Evolutionary conservation across 352 stramenopile species (phyloP), one percentile per base, ranked within the genome.

Genomic region (Phytophthora uliginosa): DNA sequence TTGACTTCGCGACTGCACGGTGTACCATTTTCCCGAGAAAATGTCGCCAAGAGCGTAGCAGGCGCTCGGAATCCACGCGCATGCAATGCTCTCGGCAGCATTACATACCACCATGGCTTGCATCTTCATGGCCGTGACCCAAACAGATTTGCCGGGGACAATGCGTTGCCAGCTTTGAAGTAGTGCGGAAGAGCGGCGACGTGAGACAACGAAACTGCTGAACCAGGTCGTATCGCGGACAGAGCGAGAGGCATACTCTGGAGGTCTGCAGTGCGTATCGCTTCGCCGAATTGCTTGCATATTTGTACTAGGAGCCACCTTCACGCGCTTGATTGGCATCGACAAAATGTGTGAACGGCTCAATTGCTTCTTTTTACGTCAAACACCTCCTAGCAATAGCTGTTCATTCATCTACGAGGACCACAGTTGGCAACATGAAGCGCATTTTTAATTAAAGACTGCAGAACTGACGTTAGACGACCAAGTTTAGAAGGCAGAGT

Each of bases 31-130:
- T 12, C 66, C 66, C 8, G 38, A 57, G 45, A 74, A 74, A 54
- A 69, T 18, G 34, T 74, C 59, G 9, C 66, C 66, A 17, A 69
- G 45, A 5, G 53, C 42, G 48, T 56, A 74, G 26, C 40, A 69
- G 2, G 45, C 52, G 10, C 24, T 74, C 0, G 66, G 51, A 13
- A 74, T 34, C 66, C 59, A 74, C 12, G 54, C 66, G 22, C 59
- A 69, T 17, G 72, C 34, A 45, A 74, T 63, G 18, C 69, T 72
- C 31, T 48, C 61, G 6, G 33, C 40, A 7, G 55, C 56, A 36
- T 80, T 80, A 36, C 56, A 48, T 24, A 77, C 24, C 26, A 80
- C 53, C 8, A 77, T 18, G 6, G 42, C 42, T 50, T 50, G 42
- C 42, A 50, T 50, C 42, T 50, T 50, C 18, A 50, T 6, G 6